phyloP scores from a whole-genome alignment of 1,139 yeast genomes.

The Arxiozyma slooffiae region DNA sequence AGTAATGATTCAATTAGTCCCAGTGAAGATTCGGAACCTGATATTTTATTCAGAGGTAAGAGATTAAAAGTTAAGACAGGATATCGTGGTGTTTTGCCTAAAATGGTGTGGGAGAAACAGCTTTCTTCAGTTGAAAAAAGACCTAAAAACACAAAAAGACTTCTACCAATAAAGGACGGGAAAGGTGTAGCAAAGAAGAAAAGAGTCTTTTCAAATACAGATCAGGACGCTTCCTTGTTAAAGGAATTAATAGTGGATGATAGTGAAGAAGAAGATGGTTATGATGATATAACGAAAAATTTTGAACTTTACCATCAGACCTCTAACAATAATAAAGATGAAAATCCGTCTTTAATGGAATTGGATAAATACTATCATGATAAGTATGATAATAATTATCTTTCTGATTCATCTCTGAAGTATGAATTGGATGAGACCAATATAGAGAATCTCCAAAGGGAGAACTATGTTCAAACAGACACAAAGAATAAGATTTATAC shows the following conservation, averaged over 20 bases:
- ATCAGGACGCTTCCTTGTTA: slow-evolving; percentile 14
- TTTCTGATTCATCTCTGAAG: slow-evolving; percentile 7
- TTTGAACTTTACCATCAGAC: slow-evolving; percentile 1
- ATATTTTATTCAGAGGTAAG: slow-evolving; percentile 25
- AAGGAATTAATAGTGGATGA: slow-evolving; percentile 17
- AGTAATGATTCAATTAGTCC: background rate
- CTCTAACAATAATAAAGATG: slow-evolving; percentile 4
- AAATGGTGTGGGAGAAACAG: slow-evolving; percentile 26
- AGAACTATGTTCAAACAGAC: background rate
- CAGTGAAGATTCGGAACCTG: slow-evolving; percentile 5
- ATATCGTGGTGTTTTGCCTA: slow-evolving; percentile 27
- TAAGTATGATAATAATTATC: slow-evolving; percentile 9
- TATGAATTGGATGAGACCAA: background rate
- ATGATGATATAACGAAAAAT: too few relatives aligned
- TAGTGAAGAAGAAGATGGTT: slow-evolving; percentile 4
- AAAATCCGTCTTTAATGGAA: background rate
- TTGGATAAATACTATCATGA: slow-evolving; percentile 8
- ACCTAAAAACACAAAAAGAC: background rate
- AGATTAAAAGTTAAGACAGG: slow-evolving; percentile 22
- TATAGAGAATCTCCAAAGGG: background rate
- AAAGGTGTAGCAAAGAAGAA: slow-evolving; percentile 23
- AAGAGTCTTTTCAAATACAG: background rate
- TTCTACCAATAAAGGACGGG: background rate
- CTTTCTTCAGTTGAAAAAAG: slow-evolving; percentile 5
- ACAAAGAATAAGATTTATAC: background rate